Evolutionary conservation across 495 filamentous ascomycete species (phyloP).

Genomic region (Neurospora sp.): DNA sequence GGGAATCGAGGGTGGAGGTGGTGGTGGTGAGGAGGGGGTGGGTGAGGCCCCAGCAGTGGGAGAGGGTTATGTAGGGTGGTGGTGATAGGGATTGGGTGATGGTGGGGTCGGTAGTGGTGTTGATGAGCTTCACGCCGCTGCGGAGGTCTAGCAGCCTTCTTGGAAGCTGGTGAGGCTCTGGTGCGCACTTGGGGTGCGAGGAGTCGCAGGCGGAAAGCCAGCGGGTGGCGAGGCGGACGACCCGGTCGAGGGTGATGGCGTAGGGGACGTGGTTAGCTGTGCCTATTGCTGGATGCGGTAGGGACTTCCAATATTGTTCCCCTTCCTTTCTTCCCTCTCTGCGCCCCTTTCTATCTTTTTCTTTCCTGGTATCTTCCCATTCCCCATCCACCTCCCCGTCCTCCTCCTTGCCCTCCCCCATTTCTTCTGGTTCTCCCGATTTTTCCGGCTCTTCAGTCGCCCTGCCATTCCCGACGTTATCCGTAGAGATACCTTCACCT

Average conservation of each 20-base stretch:
- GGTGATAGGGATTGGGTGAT: too few relatives aligned
- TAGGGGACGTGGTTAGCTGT: conserved; percentile 1
- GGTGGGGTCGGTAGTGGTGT: neutral
- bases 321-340: neutral
- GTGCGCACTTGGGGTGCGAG: conserved; percentile 1
- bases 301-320: neutral
- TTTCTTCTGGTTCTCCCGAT: neutral
- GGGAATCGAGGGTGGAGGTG: neutral
- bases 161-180: neutral
- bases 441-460: neutral
- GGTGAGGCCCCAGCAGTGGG: conserved; percentile 14
- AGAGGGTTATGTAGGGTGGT: conserved; percentile 8
- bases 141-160: conserved; percentile 6
- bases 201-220: conserved; percentile 3
- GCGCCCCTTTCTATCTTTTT: neutral
- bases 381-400: neutral
- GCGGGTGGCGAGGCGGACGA: neutral
- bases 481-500: neutral
- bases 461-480: neutral
- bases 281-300: neutral
- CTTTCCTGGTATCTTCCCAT: neutral
- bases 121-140: conserved; percentile 7
- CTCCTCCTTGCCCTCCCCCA: neutral
- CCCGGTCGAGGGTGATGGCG: conserved; percentile 5
- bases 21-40: conserved; percentile 4